These are phyloP conservation scores for Wolfiporia cocos DNA, from an alignment of 1,284 basidiomycete species.

Conservation along the genomic window DNA sequence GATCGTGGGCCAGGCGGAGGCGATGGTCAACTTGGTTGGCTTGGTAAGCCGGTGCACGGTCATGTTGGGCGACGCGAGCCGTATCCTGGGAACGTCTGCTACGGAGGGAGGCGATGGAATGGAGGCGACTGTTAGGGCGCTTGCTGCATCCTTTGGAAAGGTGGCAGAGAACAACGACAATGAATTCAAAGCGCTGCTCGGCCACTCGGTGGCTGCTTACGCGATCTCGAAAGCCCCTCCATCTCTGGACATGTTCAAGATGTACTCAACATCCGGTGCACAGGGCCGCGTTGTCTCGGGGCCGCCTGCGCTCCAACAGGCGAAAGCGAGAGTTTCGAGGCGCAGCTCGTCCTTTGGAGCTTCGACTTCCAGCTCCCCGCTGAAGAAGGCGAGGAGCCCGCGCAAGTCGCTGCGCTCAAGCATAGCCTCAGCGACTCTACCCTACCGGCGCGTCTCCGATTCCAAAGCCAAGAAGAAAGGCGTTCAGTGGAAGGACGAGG, in stretches of 20 bases:
- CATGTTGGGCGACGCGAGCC: conserved; percentile 63
- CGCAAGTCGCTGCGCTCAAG: conserved; percentile 67
- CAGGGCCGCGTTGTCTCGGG: conserved; percentile 32
- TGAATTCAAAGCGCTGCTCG: conserved; percentile 57
- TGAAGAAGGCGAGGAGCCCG: conserved; percentile 46
- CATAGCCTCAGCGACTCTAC: conserved; percentile 38
- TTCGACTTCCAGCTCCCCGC: conserved; percentile 28
- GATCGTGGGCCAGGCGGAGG: conserved; percentile 59
- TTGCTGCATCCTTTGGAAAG: conserved; percentile 44
- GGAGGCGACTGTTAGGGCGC: conserved; percentile 33
- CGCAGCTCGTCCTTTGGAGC: conserved; percentile 47
- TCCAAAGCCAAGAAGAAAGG: conserved; percentile 65
- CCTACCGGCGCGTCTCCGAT: conserved; percentile 56
- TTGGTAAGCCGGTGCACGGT: conserved; percentile 79
- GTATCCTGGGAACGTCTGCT: conserved; percentile 40
- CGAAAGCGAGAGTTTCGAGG: conserved; percentile 30
- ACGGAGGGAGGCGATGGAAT: conserved; percentile 37
- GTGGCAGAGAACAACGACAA: conserved; percentile 65
- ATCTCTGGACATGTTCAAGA: conserved; percentile 25
- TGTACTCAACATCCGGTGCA: conserved; percentile 34
- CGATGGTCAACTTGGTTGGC: conserved; percentile 67
- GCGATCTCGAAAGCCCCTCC: conserved; percentile 13
- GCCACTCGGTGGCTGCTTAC: conserved; percentile 56
- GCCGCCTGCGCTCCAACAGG: conserved; percentile 37
- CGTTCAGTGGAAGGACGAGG: conserved; percentile 88